Evolutionary conservation across 352 stramenopile genomes (phyloP).

Genomic region (Saprolegnia parasitica): DNA sequence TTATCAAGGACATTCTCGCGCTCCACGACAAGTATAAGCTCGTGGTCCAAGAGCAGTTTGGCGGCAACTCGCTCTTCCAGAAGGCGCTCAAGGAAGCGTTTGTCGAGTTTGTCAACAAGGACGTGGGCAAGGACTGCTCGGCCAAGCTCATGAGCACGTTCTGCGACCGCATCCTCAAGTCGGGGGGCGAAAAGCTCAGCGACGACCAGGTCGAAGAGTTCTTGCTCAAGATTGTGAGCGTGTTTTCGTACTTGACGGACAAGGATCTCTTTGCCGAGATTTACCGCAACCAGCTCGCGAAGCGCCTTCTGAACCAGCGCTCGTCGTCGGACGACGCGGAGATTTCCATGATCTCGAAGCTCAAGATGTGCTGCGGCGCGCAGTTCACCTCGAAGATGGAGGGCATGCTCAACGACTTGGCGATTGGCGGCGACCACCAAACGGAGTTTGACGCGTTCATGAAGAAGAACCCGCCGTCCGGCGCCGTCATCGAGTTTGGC

Average conservation of each 20-base stretch:
- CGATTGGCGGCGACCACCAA: conserved; percentile 95
- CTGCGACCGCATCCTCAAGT: conserved; percentile 99
- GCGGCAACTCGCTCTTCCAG: conserved; percentile 96
- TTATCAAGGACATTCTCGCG: conserved; percentile 97
- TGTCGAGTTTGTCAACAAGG: conserved; percentile 98
- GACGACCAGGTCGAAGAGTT: conserved; percentile 96
- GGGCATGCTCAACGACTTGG: conserved; percentile 99
- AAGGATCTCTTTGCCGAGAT: conserved; percentile 99
- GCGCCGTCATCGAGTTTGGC: conserved; percentile 86
- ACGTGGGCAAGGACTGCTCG: conserved; percentile 96
- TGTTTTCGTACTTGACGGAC: conserved; percentile 99
- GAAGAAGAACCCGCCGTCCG: conserved; percentile 65
- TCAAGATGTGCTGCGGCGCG: conserved; percentile 97
- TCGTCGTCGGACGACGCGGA: conserved; percentile 97
- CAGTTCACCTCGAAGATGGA: conserved; percentile 99
- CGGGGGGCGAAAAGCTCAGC: conserved; percentile 95
- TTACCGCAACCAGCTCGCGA: conserved; percentile 98
- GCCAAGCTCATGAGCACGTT: conserved; percentile 99
- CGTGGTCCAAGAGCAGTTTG: conserved; percentile 97
- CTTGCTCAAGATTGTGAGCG: conserved; percentile 96
- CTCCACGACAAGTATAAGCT: conserved; percentile 98
- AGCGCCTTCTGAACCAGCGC: conserved; percentile 97
- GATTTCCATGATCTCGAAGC: conserved; percentile 98
- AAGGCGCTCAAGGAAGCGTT: conserved; percentile 99
- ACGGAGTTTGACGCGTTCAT: conserved; percentile 94